Evolutionary conservation across 2,329 filamentous ascomycete genomes (phyloP).

Genomic region (Penicillium sp.): DNA sequence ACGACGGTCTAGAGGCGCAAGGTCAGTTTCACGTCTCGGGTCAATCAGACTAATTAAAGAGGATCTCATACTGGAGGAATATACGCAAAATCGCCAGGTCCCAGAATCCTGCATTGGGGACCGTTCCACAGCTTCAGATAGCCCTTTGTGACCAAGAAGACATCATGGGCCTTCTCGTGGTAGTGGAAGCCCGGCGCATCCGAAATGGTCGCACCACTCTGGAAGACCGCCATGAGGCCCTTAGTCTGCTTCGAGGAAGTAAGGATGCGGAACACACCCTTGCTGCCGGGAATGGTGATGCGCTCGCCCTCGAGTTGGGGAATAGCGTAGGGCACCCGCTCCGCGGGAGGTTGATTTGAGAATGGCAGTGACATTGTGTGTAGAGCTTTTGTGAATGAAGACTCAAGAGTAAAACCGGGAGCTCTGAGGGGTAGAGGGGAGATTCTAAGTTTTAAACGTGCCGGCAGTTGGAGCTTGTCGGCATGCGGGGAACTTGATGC

Average conservation of each 20-base stretch:
- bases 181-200: conserved; percentile 56
- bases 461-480: conserved; percentile 4
- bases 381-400: neutral
- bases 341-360: conserved; percentile 39
- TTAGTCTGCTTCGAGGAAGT: conserved; percentile 56
- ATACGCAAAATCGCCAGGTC: conserved; percentile 60
- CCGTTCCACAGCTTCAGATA: conserved; percentile 60
- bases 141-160: conserved; percentile 60
- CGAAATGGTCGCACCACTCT: conserved; percentile 49
- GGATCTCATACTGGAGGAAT: conserved; percentile 53
- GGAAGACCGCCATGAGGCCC: conserved; percentile 55
- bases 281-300: conserved; percentile 56
- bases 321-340: conserved; percentile 49
- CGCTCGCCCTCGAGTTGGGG: conserved; percentile 55
- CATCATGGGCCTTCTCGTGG: conserved; percentile 59
- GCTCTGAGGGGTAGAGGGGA: neutral
- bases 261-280: conserved; percentile 54
- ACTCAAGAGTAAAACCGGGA: neutral
- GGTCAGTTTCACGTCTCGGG: neutral
- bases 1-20: conserved; percentile 45
- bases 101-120: conserved; percentile 57
- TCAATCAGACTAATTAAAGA: neutral
- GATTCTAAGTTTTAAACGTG: conserved; percentile 9
- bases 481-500: conserved; percentile 17
- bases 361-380: conserved; percentile 29